Evolutionary conservation across 208 protist species (phyloP), one percentile per base, ranked within the genome.

Genomic region (Tritrichomonas foetus): DNA sequence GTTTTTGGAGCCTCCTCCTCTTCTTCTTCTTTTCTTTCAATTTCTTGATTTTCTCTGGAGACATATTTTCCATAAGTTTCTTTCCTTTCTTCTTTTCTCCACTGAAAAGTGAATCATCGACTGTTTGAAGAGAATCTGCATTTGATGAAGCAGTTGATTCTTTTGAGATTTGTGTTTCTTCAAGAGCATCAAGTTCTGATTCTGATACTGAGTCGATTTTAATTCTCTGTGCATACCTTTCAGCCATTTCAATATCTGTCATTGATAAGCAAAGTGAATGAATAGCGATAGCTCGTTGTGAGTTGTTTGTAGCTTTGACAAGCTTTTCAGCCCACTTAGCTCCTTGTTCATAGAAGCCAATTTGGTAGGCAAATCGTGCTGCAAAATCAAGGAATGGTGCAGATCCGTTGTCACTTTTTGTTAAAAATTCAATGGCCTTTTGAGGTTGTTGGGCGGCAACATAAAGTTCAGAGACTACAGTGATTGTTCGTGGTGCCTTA

Each of bases 191-290:
- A 0, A 44, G 9, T 2, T 55, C 74, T 25, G 3, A 36, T 33
- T 49, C 74, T 0, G 3, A 33, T 9, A 53, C 39, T 84, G 14
- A 1, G 25, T 49, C 1, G 13, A 44, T n/a, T 53, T 84, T 84
- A 49, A 84, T 30, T 33, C 74, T 8, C 25, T 84, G 9, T 49
- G 74, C 74, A 44, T 84, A 84, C 5, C 74, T 33, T 53, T 84
- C 74, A 30, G 74, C 74, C 44, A 84, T 53, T 84, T 84, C 74
- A 84, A 84, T 33, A 84, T 84, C 74, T n/a, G 14, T 53, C 22
- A 8, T 53, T 39, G 74, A 33, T n/a, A 47, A n/a, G 25, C 16
- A 49, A 16, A 44, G 9, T 47, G 74, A 33, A 53, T 47, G 44
- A 53, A 84, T 11, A n/a, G 74, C 74, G 33, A 84, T 44, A 84